phyloP scores from a whole-genome alignment of 2,329 filamentous ascomycete species.

The Coniochaeta sp. region DNA sequence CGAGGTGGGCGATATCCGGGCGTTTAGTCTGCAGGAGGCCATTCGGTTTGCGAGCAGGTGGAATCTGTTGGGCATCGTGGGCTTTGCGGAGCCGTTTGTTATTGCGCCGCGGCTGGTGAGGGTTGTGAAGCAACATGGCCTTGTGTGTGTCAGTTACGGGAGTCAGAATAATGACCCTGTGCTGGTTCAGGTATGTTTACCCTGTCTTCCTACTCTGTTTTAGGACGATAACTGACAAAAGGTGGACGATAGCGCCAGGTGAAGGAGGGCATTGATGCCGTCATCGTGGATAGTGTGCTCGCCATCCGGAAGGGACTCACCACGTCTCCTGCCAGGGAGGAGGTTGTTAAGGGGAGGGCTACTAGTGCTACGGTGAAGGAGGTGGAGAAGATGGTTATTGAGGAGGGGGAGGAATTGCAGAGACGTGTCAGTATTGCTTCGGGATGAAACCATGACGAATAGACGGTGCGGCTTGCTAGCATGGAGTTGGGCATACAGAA shows the following conservation, averaged over 20 bases:
- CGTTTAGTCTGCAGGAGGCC: conserved; percentile 88
- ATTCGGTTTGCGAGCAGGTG: conserved; percentile 90
- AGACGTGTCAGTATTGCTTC: not conserved
- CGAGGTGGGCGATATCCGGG: conserved; percentile 79
- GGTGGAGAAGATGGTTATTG: not conserved
- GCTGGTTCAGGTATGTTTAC: conserved; percentile 75
- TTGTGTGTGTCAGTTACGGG: conserved; percentile 96
- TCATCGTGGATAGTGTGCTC: conserved; percentile 93
- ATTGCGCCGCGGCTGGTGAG: conserved; percentile 81
- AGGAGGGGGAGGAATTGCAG: not conserved
- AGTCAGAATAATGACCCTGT: conserved; percentile 77
- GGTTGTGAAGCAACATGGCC: conserved; percentile 87
- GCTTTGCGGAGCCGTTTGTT: conserved; percentile 80
- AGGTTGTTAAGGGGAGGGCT: not conserved
- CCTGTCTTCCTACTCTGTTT: not conserved
- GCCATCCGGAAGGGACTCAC: conserved; percentile 88
- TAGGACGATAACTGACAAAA: not conserved
- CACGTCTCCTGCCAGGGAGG: conserved; percentile 17
- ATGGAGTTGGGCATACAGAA: not conserved
- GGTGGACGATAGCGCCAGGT: conserved; percentile 72
- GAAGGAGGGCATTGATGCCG: conserved; percentile 91
- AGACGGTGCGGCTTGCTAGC: not conserved
- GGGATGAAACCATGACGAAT: not conserved
- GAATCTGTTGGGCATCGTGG: conserved; percentile 90
- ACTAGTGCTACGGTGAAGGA: not conserved